Conservation (phyloP, 495 filamentous ascomycete genomes). For the Xylaria acuta region DNA sequence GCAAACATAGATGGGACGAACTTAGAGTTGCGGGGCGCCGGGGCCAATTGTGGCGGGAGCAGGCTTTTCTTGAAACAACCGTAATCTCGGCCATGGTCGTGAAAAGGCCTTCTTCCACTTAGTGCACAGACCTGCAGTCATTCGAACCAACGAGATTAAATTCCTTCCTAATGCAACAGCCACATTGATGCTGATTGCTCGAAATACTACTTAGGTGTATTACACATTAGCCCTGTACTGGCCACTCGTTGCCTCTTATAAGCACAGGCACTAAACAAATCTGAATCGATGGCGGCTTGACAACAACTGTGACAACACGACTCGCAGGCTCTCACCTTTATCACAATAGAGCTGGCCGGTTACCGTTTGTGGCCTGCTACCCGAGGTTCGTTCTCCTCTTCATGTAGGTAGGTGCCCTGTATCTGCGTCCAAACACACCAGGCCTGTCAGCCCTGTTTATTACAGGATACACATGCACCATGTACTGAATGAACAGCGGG, state of each 20-base stretch:
- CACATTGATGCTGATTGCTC: neutral
- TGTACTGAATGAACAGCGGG: neutral
- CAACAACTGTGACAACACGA: neutral
- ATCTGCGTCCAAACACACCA: neutral
- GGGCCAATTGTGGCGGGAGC: constrained; percentile 12
- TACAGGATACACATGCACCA: neutral
- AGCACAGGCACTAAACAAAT: constrained; percentile 12
- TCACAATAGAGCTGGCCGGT: neutral
- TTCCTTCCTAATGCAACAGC: constrained; percentile 3
- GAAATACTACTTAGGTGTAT: neutral
- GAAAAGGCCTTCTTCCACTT: neutral
- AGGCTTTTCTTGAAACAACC: constrained; percentile 27
- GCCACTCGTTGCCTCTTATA: constrained; percentile 6
- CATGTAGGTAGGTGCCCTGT: neutral
- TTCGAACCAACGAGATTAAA: constrained; percentile 10
- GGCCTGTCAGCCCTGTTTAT: neutral
- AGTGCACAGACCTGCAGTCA: neutral
- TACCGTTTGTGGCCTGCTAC: neutral
- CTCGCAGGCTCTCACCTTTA: constrained; percentile 5
- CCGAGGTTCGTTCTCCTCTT: no score
- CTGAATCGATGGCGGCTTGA: constrained; percentile 7
- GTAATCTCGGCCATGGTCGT: constrained; percentile 26
- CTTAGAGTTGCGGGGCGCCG: neutral
- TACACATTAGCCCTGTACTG: neutral
- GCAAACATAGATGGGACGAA: neutral